Evolutionary conservation across 805 yeast genomes (phyloP), one percentile per base, ranked within the genome.

Genomic region (Pichia membranifaciens): DNA sequence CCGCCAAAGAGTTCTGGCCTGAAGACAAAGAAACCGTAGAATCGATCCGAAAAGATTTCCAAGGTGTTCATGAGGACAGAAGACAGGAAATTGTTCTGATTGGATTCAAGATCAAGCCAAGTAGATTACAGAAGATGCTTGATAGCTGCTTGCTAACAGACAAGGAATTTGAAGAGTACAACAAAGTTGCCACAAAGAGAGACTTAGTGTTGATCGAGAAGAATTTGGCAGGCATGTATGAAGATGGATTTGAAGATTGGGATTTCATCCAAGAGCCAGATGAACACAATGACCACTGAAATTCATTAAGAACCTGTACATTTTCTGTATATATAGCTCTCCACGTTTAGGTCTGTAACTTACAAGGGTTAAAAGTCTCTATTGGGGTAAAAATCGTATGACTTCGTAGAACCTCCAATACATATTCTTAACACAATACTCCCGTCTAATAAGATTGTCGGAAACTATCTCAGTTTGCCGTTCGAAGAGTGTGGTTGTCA

Each of bases 181-280:
- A 61, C 40, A 54, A 58, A 22, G 55, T 65, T 28, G 58, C 67
- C 25, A 51, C 54, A 5, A 61, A 60, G 21, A 55, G 56, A 32
- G 64, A 67, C 45, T 48, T 68, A 13, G 47, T 65, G 33, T 51
- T 62, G 34, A 57, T 62, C 13, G 75, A 70, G 44, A 58, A 61
- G 25, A 56, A 55, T 36, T 52, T 68, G 29, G 61, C 59, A 39
- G 54, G 53, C 2, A 51, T 58, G 12, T 70, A 64, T 49, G 64
- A 62, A 20, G 75, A 72, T 52, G 75, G 75, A 1, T 72, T 72
- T 52, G 75, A 71, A 46, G 71, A 66, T 36, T 72, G 75, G 76
- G 55, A 47, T 20, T 38, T 38, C 10, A 25, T 50, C 21, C 21
- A 22, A 15, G 48, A 43, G 13, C 37, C 38, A 16, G 50, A 47